These are phyloP conservation scores for Vinca minor DNA, from an alignment of 257 asterid species.

Conservation along the genomic window DNA sequence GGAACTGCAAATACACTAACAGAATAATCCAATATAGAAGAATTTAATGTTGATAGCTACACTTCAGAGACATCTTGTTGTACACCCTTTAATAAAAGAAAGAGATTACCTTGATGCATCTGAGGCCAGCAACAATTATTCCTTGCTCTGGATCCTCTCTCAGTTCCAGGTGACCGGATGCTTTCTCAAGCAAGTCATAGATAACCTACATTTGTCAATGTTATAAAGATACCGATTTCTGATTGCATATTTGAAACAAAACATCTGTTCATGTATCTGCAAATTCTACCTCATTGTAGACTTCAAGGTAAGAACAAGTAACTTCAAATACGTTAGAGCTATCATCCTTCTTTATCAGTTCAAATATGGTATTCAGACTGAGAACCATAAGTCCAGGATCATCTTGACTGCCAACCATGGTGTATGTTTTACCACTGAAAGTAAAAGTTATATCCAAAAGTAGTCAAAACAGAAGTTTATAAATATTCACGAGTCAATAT, in stretches of 20 bases:
- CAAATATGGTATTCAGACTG: conserved; percentile 75
- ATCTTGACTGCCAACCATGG: conserved; percentile 86
- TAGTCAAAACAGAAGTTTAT: neutral
- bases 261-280: conserved; percentile 5
- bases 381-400: conserved; percentile 99
- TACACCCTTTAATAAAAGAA: conserved; percentile 1
- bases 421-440: conserved; percentile 87
- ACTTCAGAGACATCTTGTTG: neutral
- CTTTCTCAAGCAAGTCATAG: conserved; percentile 83
- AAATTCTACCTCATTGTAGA: conserved; percentile 78
- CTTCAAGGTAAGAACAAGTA: conserved; percentile 92
- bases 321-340: conserved; percentile 65
- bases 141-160: conserved; percentile 96
- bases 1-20: neutral
- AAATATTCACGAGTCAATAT: neutral
- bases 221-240: conserved; percentile 11
- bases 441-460: neutral
- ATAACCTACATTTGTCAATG: conserved; percentile 56
- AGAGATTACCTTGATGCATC: conserved; percentile 62
- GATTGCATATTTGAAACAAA: neutral
- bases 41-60: neutral
- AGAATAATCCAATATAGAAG: neutral
- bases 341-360: conserved; percentile 59
- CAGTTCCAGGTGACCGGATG: conserved; percentile 88
- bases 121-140: conserved; percentile 81